Evolutionary conservation across 2,329 filamentous ascomycete genomes (phyloP), one percentile per base, ranked within the genome.

Genomic region (Phaeoacremonium minimum): DNA sequence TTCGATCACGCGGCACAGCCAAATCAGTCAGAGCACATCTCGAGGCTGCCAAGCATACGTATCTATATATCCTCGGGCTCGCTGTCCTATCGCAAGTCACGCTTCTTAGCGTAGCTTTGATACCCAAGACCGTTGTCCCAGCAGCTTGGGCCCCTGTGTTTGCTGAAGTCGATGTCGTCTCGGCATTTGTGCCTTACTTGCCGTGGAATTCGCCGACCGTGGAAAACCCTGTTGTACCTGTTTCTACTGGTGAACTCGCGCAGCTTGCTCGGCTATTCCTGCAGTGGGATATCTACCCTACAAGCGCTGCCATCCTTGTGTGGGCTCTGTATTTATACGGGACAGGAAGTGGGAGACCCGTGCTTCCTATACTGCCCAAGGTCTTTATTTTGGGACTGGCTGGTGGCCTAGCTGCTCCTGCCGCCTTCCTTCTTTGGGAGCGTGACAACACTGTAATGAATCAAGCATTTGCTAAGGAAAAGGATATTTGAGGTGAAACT

Each of bases 231-330:
- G 55, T 56, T 4, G 19, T 18, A 5, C 15, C 18, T 19, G 61
- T 46, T 46, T 52, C 17, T 41, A 52, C 61, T n/a, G 42, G 52
- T 14, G 52, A 47, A 6, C 36, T 71, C 11, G 57, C 60, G 11
- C 54, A 63, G 15, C 66, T 70, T 1, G 58, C 63, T 8, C 59
- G 66, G 26, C 56, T 53, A 28, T 68, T 75, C 42, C 44, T 75
- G 18, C 61, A 69, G 22, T 75, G 68, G 63, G 71, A 75, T 45
- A 52, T 70, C 9, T 48, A 67, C 30, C 57, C 67, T 19, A 67
- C 66, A 2, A 61, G 62, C 1, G 39, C 47, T 0, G 61, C 64
- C 2, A 50, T 69, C 15, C 35, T 73, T 15, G 20, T 70, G 5
- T 75, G 71, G 71, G 61, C 63, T 4, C 35, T 63, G 4, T 51